Conservation (phyloP, 495 filamentous ascomycete species). For the Pyrenopolyporus hunteri region DNA sequence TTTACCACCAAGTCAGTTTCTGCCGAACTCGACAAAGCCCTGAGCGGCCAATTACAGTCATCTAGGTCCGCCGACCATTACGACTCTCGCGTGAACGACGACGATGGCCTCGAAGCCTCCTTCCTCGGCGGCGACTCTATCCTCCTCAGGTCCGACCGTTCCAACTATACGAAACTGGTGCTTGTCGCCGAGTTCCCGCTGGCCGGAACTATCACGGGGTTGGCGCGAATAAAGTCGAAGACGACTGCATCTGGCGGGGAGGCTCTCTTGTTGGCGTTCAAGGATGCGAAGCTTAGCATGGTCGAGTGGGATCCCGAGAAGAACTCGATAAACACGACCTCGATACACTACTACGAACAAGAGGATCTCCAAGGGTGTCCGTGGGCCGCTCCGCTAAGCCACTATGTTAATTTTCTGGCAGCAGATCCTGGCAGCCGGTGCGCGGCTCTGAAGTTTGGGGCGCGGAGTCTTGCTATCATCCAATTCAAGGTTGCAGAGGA, state of each 20-base stretch:
- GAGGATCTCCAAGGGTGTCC: conserved; percentile 80
- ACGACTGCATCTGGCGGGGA: conserved; percentile 80
- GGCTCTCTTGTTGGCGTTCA: conserved; percentile 80
- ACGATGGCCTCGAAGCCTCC: conserved; percentile 65
- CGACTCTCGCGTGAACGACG: conserved; percentile 59
- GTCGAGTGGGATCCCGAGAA: conserved; percentile 91
- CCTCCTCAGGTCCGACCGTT: conserved; percentile 60
- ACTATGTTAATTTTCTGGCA: conserved; percentile 76
- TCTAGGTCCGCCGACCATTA: conserved; percentile 40
- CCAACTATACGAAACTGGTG: conserved; percentile 75
- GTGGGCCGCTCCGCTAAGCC: conserved; percentile 72
- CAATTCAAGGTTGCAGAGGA: conserved; percentile 93
- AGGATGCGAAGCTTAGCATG: conserved; percentile 89
- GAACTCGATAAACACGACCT: conserved; percentile 79
- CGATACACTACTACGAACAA: conserved; percentile 97
- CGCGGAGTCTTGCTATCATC: conserved; percentile 86
- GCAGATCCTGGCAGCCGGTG: conserved; percentile 93
- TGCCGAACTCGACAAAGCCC: conserved; percentile 56
- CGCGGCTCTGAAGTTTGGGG: conserved; percentile 89
- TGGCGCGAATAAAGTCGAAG: conserved; percentile 74
- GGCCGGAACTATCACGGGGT: conserved; percentile 79
- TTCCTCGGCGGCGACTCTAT: conserved; percentile 63
- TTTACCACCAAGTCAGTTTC: conserved; percentile 67
- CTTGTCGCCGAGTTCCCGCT: conserved; percentile 83
- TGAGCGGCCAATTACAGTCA: conserved; percentile 38